Evolutionary conservation across 73 alveolate species (phyloP).

Genomic region (Diophrys appendiculata): DNA sequence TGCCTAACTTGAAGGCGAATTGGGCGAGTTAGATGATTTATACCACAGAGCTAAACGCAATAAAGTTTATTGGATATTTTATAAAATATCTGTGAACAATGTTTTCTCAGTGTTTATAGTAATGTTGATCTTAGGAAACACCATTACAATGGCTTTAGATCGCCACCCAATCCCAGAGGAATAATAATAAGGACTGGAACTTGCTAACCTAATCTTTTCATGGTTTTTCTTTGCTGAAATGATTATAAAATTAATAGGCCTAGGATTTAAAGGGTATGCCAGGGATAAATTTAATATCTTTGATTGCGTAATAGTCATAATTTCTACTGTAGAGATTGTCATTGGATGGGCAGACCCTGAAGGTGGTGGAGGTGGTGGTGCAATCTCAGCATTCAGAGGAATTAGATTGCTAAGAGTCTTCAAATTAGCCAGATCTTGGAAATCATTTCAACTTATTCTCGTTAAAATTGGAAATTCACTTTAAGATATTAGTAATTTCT

Average conservation of each 20-base stretch:
- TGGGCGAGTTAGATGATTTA: too few relatives aligned
- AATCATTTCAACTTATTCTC: conserved; percentile 50
- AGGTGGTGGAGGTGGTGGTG: conserved; percentile 42
- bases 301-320: conserved; percentile 62
- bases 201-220: conserved; percentile 22
- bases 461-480: conserved; percentile 29
- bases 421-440: conserved; percentile 57
- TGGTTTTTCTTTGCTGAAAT: conserved; percentile 63
- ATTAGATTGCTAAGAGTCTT: conserved; percentile 73
- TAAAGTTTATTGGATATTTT: too few relatives aligned
- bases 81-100: background rate
- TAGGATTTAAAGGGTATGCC: conserved; percentile 68
- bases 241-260: conserved; percentile 63
- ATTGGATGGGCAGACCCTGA: conserved; percentile 26
- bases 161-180: conserved; percentile 47
- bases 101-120: background rate
- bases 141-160: conserved; percentile 50
- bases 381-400: conserved; percentile 74
- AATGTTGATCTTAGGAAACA: conserved; percentile 40
- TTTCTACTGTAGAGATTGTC: conserved; percentile 47
- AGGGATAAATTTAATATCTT: conserved; percentile 75
- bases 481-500: conserved; percentile 48
- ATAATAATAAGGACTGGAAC: conserved; percentile 8
- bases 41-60: too few relatives aligned
- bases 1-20: too few relatives aligned